A percentile compares a stretch with the other conserved stretches of the same genome.
phyloP scores from a whole-genome alignment of 169 alveolate genomes.

The Plasmodium coatneyi region DNA sequence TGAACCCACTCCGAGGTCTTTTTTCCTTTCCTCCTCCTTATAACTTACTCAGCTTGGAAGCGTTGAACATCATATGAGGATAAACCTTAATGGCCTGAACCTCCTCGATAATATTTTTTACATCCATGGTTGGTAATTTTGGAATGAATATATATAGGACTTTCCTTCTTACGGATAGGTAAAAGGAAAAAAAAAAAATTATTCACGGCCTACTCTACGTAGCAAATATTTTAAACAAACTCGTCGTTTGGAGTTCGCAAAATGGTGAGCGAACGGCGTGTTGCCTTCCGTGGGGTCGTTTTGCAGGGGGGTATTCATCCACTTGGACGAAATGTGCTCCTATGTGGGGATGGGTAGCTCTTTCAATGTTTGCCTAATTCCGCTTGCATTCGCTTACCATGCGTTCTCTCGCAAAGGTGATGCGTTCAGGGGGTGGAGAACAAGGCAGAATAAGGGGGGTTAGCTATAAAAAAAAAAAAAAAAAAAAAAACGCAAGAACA shows the following conservation, averaged over 20 bases:
- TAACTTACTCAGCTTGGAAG: constrained; percentile 61
- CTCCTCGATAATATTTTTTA: constrained; percentile 46
- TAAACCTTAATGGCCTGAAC: constrained; percentile 68
- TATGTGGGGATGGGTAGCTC: neutral
- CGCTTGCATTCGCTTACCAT: neutral
- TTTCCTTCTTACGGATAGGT: neutral
- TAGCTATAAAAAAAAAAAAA: neutral
- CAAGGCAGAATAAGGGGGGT: neutral
- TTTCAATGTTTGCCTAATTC: neutral
- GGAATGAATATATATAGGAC: neutral
- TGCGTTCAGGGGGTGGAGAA: neutral
- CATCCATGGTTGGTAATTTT: constrained; percentile 24
- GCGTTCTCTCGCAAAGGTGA: neutral
- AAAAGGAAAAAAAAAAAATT: neutral
- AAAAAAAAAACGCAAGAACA: neutral
- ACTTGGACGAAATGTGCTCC: neutral
- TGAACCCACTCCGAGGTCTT: neutral
- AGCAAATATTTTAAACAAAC: neutral
- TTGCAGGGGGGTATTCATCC: neutral
- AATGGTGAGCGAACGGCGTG: neutral
- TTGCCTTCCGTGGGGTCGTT: neutral
- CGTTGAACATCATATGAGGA: constrained; percentile 75
- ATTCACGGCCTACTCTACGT: neutral
- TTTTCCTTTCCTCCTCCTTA: neutral
- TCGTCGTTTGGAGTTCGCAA: neutral